Evolutionary conservation across 2,329 filamentous ascomycete species (phyloP).

Genomic region (Penicillium griseofulvum): DNA sequence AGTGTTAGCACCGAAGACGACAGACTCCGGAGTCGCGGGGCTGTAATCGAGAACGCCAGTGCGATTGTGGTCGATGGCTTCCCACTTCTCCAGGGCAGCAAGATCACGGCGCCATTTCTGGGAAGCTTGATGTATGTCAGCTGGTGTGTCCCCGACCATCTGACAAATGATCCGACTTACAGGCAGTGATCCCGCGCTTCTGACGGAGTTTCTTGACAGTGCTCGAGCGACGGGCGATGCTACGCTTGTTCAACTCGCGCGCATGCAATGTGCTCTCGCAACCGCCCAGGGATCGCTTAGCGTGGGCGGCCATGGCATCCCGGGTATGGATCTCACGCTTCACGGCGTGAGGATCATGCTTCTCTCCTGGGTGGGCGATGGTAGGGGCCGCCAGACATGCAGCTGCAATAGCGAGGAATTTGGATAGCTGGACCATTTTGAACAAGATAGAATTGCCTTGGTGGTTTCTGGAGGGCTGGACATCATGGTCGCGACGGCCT

Average conservation of each 20-base stretch:
- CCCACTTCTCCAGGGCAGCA: conserved; percentile 40
- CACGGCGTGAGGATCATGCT: conserved; percentile 28
- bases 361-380: conserved; percentile 33
- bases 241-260: conserved; percentile 26
- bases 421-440: conserved; percentile 24
- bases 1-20: conserved; percentile 44
- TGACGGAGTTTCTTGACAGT: conserved; percentile 28
- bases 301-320: conserved; percentile 24
- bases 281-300: conserved; percentile 24
- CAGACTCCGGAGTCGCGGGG: conserved; percentile 28
- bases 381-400: conserved; percentile 26
- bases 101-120: conserved; percentile 36
- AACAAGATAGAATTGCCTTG: neutral
- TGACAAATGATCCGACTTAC: conserved; percentile 11
- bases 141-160: neutral
- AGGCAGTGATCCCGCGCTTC: conserved; percentile 26
- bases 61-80: conserved; percentile 39
- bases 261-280: conserved; percentile 26
- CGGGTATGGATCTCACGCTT: conserved; percentile 31
- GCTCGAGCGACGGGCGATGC: conserved; percentile 27
- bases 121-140: conserved; percentile 12
- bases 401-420: conserved; percentile 31
- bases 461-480: neutral
- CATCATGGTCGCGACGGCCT: neutral
- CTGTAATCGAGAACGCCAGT: conserved; percentile 31